Evolutionary conservation across 805 yeast species (phyloP).

Genomic region (Suhomyces sp.): DNA sequence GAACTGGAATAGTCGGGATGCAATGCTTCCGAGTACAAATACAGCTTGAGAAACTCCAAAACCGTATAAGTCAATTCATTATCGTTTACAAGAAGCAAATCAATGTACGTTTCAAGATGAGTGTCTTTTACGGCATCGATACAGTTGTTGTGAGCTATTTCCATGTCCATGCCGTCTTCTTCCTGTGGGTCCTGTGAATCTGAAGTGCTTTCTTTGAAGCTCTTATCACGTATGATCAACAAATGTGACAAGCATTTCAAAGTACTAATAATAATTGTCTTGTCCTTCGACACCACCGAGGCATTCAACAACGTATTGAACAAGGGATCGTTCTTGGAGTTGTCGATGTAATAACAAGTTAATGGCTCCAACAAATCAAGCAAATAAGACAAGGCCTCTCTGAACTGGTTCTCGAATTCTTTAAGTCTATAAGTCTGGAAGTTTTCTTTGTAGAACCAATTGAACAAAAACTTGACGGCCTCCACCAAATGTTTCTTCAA

Average conservation of each 20-base stretch:
- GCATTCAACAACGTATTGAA: slow-evolving; percentile 54
- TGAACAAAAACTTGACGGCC: slow-evolving; percentile 39
- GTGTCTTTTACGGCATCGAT: slow-evolving; percentile 34
- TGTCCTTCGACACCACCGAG: slow-evolving; percentile 56
- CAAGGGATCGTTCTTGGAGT: slow-evolving; percentile 64
- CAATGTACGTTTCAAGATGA: slow-evolving; percentile 52
- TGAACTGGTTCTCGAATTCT: slow-evolving; percentile 30
- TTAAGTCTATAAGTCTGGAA: slow-evolving; percentile 15
- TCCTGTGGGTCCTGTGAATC: slow-evolving; percentile 30
- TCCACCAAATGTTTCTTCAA: slow-evolving; percentile 47
- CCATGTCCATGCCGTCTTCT: slow-evolving; percentile 12
- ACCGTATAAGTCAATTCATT: slow-evolving; percentile 75
- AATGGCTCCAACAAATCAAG: slow-evolving; percentile 82
- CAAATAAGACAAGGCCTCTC: slow-evolving; percentile 63
- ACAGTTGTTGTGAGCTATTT: slow-evolving; percentile 30
- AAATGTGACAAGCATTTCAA: slow-evolving; percentile 78
- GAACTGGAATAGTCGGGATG: slow-evolving; percentile 28
- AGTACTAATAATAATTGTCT: slow-evolving; percentile 64
- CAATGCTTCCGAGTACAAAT: slow-evolving; percentile 57
- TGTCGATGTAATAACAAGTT: slow-evolving; percentile 77
- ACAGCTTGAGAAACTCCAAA: slow-evolving; percentile 81
- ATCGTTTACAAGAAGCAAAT: slow-evolving; percentile 57
- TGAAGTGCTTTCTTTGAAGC: slow-evolving; percentile 6
- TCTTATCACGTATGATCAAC: slow-evolving; percentile 40
- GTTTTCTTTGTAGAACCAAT: slow-evolving; percentile 29